Percentiles rank a stretch among this genome's conserved stretches.
Evolutionary conservation across 768 basidiomycete genomes (phyloP).

Genomic region (Tylopilus cervinicoccineus): DNA sequence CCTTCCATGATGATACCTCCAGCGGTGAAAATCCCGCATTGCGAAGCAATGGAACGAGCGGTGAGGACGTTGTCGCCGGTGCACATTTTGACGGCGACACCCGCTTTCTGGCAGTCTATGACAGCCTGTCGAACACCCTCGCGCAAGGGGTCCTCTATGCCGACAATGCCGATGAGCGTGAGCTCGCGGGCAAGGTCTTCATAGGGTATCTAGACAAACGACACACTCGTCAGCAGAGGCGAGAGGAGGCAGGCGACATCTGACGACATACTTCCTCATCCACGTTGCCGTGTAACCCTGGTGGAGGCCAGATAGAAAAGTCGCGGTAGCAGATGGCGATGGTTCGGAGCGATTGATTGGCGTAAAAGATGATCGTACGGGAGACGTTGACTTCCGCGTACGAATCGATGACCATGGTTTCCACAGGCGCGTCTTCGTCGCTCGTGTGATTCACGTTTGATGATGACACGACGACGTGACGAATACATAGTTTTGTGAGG

Average conservation of each 20-base stretch:
- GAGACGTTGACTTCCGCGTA: conserved; percentile 77
- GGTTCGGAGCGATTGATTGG: conserved; percentile 92
- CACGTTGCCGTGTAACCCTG: conserved; percentile 34
- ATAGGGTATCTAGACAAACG: conserved; percentile 58
- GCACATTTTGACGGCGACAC: conserved; percentile 96
- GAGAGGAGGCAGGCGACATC: not conserved
- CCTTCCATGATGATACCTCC: conserved; percentile 99
- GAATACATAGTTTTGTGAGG: conserved; percentile 68
- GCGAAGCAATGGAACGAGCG: conserved; percentile 91
- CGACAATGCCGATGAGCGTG: conserved; percentile 85
- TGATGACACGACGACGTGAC: conserved; percentile 64
- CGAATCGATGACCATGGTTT: conserved; percentile 59
- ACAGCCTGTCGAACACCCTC: conserved; percentile 89
- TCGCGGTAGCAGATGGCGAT: conserved; percentile 94
- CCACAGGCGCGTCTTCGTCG: conserved; percentile 36
- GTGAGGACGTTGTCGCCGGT: conserved; percentile 97
- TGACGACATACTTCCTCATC: conserved; percentile 51
- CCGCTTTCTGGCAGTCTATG: conserved; percentile 79
- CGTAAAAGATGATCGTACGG: conserved; percentile 95
- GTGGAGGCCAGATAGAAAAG: conserved; percentile 81
- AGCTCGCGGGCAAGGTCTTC: conserved; percentile 66
- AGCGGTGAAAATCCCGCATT: conserved; percentile 91
- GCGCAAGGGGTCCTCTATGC: conserved; percentile 95
- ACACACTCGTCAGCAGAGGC: conserved; percentile 12
- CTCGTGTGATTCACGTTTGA: conserved; percentile 15